Conservation (phyloP, 345 rosid species). For the Rhodamnia argentea region DNA sequence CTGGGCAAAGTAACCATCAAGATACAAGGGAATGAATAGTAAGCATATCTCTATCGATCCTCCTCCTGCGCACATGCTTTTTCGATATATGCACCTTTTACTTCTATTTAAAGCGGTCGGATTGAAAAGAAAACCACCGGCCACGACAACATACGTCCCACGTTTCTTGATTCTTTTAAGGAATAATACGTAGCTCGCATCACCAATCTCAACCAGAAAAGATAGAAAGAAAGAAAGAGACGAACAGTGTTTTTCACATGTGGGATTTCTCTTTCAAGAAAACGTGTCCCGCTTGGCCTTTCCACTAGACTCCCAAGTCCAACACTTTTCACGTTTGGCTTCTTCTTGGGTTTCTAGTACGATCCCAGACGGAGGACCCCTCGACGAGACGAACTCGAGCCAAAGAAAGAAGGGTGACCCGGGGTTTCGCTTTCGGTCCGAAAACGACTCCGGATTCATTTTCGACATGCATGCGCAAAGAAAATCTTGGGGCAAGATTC, state of each 20-base stretch:
- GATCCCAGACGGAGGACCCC: neutral
- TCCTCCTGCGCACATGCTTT: neutral
- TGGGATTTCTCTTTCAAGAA: neutral
- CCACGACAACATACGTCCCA: neutral
- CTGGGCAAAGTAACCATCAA: neutral
- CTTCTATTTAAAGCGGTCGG: neutral
- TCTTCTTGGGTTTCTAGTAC: slow-evolving; percentile 8
- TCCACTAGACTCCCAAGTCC: neutral
- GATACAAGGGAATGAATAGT: neutral
- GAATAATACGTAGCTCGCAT: neutral
- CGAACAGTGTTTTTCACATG: neutral
- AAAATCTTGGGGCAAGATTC: neutral
- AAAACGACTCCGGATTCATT: neutral
- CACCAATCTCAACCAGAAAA: neutral
- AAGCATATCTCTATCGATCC: neutral
- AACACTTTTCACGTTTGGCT: slow-evolving; percentile 8
- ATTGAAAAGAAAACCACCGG: neutral
- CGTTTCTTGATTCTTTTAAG: neutral
- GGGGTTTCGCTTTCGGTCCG: neutral
- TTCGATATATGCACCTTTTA: neutral
- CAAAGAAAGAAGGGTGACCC: neutral
- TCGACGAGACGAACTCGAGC: neutral
- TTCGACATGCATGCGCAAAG: neutral
- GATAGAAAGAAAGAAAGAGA: neutral
- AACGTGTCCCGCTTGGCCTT: neutral